A percentile compares a stretch with the other conserved stretches of the same genome.
phyloP scores from a whole-genome alignment of 768 basidiomycete species.

The Russula vinacea region DNA sequence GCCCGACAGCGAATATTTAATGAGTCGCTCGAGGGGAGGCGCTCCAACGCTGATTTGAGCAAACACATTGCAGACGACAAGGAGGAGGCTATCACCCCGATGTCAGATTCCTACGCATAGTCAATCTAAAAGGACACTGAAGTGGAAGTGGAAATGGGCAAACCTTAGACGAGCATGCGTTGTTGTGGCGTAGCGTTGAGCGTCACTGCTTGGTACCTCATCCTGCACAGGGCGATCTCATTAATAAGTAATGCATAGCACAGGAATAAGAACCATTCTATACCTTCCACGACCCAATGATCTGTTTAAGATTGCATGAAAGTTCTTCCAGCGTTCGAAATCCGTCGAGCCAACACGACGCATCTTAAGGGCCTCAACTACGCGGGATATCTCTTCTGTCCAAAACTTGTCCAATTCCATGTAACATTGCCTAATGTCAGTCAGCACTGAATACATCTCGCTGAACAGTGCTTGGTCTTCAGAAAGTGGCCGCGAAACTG shows the following conservation, averaged over 20 bases:
- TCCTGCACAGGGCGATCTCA: background rate
- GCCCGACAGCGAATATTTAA: background rate
- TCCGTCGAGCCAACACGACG: background rate
- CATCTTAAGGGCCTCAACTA: background rate
- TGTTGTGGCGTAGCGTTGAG: too few species aligned
- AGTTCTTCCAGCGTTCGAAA: background rate
- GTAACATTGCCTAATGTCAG: background rate
- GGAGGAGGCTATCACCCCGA: background rate
- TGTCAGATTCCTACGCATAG: background rate
- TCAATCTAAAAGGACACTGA: background rate
- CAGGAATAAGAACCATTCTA: background rate
- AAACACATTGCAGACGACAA: background rate
- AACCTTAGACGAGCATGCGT: background rate
- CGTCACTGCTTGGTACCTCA: background rate
- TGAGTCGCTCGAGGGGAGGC: background rate
- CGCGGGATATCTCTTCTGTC: background rate
- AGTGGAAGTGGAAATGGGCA: background rate
- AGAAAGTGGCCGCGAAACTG: background rate
- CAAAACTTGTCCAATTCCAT: constrained; percentile 2
- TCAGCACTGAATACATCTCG: background rate
- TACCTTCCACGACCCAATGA: constrained; percentile 5
- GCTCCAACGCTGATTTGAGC: background rate
- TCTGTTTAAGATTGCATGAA: background rate
- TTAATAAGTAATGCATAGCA: background rate
- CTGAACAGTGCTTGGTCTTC: background rate